phyloP scores from a whole-genome alignment of 768 basidiomycete genomes.

The Mycena albidolilacea region DNA sequence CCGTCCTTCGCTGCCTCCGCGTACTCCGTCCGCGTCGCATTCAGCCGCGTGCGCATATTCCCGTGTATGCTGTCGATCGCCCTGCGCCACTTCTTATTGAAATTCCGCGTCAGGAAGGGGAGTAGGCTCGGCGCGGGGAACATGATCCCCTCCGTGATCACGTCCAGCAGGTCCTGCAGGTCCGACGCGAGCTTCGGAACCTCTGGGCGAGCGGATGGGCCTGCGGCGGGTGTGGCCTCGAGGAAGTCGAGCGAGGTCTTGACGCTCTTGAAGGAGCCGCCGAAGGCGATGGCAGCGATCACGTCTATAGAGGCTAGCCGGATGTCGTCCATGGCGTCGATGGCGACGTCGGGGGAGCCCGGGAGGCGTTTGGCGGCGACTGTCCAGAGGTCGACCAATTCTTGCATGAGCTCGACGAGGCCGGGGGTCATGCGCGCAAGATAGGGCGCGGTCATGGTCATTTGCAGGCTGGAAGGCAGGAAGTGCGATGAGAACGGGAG shows the following conservation, averaged over 20 bases:
- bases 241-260: slow-evolving; percentile 4
- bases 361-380: slow-evolving; percentile 17
- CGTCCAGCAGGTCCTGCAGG: slow-evolving; percentile 25
- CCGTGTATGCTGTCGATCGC: slow-evolving; percentile 1
- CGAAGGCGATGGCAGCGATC: slow-evolving; percentile 33
- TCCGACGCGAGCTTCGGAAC: slow-evolving; percentile 10
- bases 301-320: slow-evolving; percentile 23
- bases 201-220: slow-evolving; percentile 1
- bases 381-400: slow-evolving; percentile 31
- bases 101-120: slow-evolving; percentile 21
- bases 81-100: slow-evolving; percentile 21
- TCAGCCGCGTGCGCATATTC: not conserved
- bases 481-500: not conserved
- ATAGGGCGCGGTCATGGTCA: slow-evolving; percentile 32
- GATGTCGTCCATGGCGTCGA: slow-evolving; percentile 22
- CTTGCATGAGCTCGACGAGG: slow-evolving; percentile 19
- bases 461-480: slow-evolving; percentile 5
- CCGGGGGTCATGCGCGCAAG: slow-evolving; percentile 31
- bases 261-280: slow-evolving; percentile 22
- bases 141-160: slow-evolving; percentile 3
- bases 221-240: not conserved
- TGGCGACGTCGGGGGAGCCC: slow-evolving; percentile 3
- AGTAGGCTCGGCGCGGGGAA: slow-evolving; percentile 15
- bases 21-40: slow-evolving; percentile 12
- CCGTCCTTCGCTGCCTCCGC: not conserved